A percentile compares a stretch with the other conserved stretches of the same genome.
Conservation (phyloP, 2,329 filamentous ascomycete species). For the Mycocentrospora acerina region DNA sequence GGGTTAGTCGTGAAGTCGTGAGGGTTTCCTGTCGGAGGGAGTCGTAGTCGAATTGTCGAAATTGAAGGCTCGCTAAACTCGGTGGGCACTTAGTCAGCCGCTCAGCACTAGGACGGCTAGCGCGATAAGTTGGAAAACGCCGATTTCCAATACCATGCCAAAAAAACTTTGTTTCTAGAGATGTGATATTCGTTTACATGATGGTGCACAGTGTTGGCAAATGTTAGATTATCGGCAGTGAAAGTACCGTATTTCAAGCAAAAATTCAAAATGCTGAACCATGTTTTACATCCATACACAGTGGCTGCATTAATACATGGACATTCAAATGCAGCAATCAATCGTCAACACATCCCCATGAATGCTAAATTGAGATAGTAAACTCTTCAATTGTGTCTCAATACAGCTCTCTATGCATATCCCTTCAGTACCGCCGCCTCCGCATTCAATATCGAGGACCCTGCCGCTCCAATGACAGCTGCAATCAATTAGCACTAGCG, state of each 20-base stretch:
- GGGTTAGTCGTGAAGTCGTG: conserved; percentile 39
- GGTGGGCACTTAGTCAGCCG: conserved; percentile 8
- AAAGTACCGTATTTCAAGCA: too few relatives aligned
- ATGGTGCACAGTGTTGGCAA: too few relatives aligned
- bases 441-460: conserved; percentile 91
- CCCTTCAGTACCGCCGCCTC: conserved; percentile 91
- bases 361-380: background rate
- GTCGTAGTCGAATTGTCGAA: conserved; percentile 11
- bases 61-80: conserved; percentile 9
- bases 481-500: conserved; percentile 17
- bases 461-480: conserved; percentile 92
- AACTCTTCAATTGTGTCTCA: background rate
- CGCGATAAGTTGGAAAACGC: too few relatives aligned
- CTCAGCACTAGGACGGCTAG: background rate
- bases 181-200: too few relatives aligned
- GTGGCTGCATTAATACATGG: too few relatives aligned
- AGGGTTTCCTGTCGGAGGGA: conserved; percentile 27
- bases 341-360: background rate
- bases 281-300: too few relatives aligned
- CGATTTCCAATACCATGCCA: too few relatives aligned
- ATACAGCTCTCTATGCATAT: conserved; percentile 52
- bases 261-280: too few relatives aligned
- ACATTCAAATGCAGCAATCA: background rate
- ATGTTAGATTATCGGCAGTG: too few relatives aligned
- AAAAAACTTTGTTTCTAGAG: too few relatives aligned